These are phyloP conservation scores for Parasarocladium wereldwijsianum DNA, from an alignment of 2,329 filamentous ascomycete genomes.

Conservation along the genomic window DNA sequence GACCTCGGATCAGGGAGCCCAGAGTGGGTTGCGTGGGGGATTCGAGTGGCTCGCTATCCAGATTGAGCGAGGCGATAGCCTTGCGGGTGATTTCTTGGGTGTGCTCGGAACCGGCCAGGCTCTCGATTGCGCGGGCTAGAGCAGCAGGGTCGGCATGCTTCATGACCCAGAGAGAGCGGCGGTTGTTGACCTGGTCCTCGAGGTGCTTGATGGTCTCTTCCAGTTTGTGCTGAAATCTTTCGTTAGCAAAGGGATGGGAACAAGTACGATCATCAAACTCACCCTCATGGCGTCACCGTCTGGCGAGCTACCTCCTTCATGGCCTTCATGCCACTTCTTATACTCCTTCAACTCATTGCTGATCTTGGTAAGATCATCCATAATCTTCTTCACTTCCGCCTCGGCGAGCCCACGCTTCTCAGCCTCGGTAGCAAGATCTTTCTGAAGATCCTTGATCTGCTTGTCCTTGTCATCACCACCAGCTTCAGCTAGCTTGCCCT, in stretches of 20 bases:
- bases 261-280: not conserved
- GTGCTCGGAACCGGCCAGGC: conserved; percentile 14
- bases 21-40: not conserved
- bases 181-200: conserved; percentile 21
- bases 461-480: conserved; percentile 17
- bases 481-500: conserved; percentile 21
- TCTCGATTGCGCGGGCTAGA: conserved; percentile 18
- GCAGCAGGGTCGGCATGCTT: conserved; percentile 17
- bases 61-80: conserved; percentile 13
- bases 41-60: too few species aligned
- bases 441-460: conserved; percentile 16
- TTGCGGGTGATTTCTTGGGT: conserved; percentile 13
- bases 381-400: conserved; percentile 12
- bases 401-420: conserved; percentile 16
- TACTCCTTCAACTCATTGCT: conserved; percentile 14
- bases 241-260: conserved; percentile 1
- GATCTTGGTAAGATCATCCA: conserved; percentile 14
- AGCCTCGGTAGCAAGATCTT: conserved; percentile 16
- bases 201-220: conserved; percentile 18
- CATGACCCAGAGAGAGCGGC: conserved; percentile 20
- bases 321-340: conserved; percentile 12
- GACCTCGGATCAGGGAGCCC: too few species aligned
- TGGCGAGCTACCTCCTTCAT: conserved; percentile 9
- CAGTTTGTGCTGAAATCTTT: conserved; percentile 12
- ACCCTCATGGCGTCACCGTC: conserved; percentile 17